phyloP scores from a whole-genome alignment of 2,329 filamentous ascomycete genomes.

The Aureobasidium subglaciale region DNA sequence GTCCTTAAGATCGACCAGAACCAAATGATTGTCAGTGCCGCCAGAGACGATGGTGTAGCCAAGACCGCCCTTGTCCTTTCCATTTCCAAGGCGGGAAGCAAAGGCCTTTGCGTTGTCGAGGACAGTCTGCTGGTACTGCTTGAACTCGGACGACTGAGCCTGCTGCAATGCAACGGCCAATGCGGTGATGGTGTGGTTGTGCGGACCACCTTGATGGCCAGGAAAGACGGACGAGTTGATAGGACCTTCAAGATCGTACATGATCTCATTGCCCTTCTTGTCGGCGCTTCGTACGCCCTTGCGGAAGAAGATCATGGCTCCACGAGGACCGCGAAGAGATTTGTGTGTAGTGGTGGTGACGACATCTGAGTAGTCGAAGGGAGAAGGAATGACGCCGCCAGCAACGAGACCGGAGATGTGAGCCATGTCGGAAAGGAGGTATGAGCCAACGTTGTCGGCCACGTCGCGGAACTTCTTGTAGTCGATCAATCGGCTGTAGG shows the following conservation, averaged over 20 bases:
- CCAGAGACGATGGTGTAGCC: constrained; percentile 93
- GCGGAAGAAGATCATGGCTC: constrained; percentile 99
- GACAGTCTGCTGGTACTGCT: constrained; percentile 87
- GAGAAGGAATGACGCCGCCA: constrained; percentile 84
- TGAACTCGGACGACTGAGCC: constrained; percentile 83
- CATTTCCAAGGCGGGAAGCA: constrained; percentile 50
- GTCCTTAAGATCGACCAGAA: constrained; percentile 86
- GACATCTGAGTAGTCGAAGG: constrained; percentile 87
- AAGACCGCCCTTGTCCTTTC: constrained; percentile 56
- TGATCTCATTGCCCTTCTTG: constrained; percentile 75
- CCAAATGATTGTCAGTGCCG: constrained; percentile 96
- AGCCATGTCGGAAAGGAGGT: constrained; percentile 95
- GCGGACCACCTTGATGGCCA: constrained; percentile 94
- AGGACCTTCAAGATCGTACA: constrained; percentile 89
- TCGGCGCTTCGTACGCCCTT: constrained; percentile 89
- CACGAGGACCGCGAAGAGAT: constrained; percentile 91
- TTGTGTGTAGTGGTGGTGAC: constrained; percentile 99
- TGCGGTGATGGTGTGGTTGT: constrained; percentile 99
- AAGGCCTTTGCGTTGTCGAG: constrained; percentile 89
- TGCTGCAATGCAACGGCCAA: constrained; percentile 93
- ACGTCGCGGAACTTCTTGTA: constrained; percentile 95
- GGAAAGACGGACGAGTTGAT: constrained; percentile 99
- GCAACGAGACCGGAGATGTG: constrained; percentile 97
- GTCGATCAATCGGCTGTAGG: constrained; percentile 97
- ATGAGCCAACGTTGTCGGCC: constrained; percentile 85